Conservation (phyloP, 768 basidiomycete species). For the Amanita muscaria region DNA sequence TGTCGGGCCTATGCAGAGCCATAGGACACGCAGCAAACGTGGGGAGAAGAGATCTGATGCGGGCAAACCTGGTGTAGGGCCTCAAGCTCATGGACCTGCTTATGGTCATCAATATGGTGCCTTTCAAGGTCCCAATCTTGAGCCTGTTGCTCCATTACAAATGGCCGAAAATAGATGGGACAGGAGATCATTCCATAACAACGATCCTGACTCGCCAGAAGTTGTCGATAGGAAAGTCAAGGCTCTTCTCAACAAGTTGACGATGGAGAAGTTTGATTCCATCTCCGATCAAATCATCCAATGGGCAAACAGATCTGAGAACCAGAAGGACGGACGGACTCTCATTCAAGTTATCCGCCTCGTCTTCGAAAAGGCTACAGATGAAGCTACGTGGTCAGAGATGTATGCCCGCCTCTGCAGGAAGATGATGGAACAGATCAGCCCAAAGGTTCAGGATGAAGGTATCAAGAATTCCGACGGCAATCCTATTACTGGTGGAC, state of each 20-base stretch:
- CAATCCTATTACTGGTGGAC: conserved; percentile 86
- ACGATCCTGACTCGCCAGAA: conserved; percentile 67
- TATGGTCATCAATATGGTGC: conserved; percentile 23
- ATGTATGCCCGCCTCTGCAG: conserved; percentile 96
- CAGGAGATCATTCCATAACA: conserved; percentile 32
- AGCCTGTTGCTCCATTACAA: conserved; percentile 73
- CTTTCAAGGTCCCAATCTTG: conserved; percentile 28
- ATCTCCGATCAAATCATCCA: conserved; percentile 92
- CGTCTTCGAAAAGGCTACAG: conserved; percentile 95
- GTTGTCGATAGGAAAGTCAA: conserved; percentile 92
- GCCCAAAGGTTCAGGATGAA: conserved; percentile 80
- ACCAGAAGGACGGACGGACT: conserved; percentile 88
- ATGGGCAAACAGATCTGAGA: conserved; percentile 91
- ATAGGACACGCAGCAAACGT: conserved; percentile 72
- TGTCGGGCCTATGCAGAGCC: conserved; percentile 41
- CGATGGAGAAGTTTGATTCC: conserved; percentile 93
- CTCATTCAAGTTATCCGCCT: conserved; percentile 94
- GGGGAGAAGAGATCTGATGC: conserved; percentile 68
- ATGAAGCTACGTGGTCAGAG: conserved; percentile 91
- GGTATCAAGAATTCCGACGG: conserved; percentile 75
- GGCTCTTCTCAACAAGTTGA: conserved; percentile 86
- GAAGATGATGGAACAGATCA: conserved; percentile 94
- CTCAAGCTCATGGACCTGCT: conserved; percentile 30
- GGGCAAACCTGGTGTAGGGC: conserved; percentile 29
- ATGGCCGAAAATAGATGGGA: conserved; percentile 81